A percentile compares a stretch with the other conserved stretches of the same genome.
phyloP scores from a whole-genome alignment of 2,329 filamentous ascomycete species.

The Sarocladiaceae sp. region DNA sequence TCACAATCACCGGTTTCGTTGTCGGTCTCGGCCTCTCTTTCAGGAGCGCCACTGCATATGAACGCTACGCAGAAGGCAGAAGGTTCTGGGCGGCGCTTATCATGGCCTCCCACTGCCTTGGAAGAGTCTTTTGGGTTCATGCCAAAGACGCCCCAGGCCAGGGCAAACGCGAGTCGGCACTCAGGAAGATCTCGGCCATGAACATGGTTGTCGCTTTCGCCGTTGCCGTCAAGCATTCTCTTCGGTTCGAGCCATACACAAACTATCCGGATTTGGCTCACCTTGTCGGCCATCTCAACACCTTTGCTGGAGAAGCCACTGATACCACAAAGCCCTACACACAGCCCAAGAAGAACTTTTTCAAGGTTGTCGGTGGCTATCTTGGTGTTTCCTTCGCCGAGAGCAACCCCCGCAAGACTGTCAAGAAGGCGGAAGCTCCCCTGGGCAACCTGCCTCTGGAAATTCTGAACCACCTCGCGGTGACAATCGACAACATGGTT shows the following conservation, averaged over 20 bases:
- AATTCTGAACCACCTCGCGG: slow-evolving; percentile 65
- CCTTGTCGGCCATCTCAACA: slow-evolving; percentile 66
- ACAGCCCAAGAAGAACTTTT: slow-evolving; percentile 39
- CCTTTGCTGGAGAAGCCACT: slow-evolving; percentile 57
- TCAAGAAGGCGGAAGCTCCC: slow-evolving; percentile 67
- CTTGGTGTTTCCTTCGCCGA: slow-evolving; percentile 71
- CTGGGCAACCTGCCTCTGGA: slow-evolving; percentile 81
- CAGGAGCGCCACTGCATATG: slow-evolving; percentile 70
- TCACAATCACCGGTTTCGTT: slow-evolving; percentile 76
- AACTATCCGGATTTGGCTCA: slow-evolving; percentile 68
- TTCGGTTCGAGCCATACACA: slow-evolving; percentile 77
- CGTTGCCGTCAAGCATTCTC: slow-evolving; percentile 71
- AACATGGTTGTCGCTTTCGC: slow-evolving; percentile 74
- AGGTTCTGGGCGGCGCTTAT: slow-evolving; percentile 57
- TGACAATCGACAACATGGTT: slow-evolving; percentile 58
- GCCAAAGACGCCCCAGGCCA: slow-evolving; percentile 46
- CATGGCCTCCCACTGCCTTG: slow-evolving; percentile 59
- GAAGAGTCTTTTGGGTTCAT: slow-evolving; percentile 79
- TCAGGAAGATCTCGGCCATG: slow-evolving; percentile 67
- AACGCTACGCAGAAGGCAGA: slow-evolving; percentile 61
- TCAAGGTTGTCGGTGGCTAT: slow-evolving; percentile 64
- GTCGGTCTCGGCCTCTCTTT: slow-evolving; percentile 74
- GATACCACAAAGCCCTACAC: slow-evolving; percentile 27
- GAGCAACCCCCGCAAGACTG: slow-evolving; percentile 69
- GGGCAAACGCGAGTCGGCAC: slow-evolving; percentile 56